These are phyloP conservation scores for Penicillium occitanis DNA, from an alignment of 2,329 filamentous ascomycete species.

Conservation along the genomic window DNA sequence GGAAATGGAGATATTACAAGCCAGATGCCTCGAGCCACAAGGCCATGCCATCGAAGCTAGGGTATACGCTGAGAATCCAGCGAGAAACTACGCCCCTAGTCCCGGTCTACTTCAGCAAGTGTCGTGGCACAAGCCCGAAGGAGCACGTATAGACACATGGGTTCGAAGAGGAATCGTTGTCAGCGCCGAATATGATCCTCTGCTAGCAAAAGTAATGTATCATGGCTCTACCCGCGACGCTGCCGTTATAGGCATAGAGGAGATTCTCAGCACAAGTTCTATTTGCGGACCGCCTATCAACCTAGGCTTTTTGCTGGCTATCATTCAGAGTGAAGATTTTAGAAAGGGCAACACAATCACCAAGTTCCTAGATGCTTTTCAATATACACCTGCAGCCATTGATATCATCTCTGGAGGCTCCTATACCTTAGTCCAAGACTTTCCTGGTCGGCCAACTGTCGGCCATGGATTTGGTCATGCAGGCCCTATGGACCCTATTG, in stretches of 20 bases:
- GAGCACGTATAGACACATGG: constrained; percentile 64
- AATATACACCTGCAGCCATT: constrained; percentile 52
- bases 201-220: background rate
- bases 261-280: background rate
- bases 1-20: constrained; percentile 28
- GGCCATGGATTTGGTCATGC: constrained; percentile 60
- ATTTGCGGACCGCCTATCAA: constrained; percentile 57
- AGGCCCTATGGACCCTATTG: constrained; percentile 52
- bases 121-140: constrained; percentile 51
- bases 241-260: background rate
- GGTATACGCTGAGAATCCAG: constrained; percentile 60
- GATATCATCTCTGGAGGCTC: constrained; percentile 58
- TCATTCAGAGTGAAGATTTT: constrained; percentile 52
- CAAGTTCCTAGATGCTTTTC: constrained; percentile 55
- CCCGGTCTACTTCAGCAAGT: constrained; percentile 61
- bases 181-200: background rate
- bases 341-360: constrained; percentile 56
- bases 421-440: constrained; percentile 61
- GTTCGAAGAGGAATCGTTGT: constrained; percentile 39
- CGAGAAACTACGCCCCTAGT: constrained; percentile 58
- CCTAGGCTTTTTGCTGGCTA: constrained; percentile 54
- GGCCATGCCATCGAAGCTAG: constrained; percentile 52
- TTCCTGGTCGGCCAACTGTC: constrained; percentile 56
- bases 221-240: background rate
- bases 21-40: background rate